Evolutionary conservation across 495 filamentous ascomycete species (phyloP).

Genomic region (Hypomontagnella monticulosa): DNA sequence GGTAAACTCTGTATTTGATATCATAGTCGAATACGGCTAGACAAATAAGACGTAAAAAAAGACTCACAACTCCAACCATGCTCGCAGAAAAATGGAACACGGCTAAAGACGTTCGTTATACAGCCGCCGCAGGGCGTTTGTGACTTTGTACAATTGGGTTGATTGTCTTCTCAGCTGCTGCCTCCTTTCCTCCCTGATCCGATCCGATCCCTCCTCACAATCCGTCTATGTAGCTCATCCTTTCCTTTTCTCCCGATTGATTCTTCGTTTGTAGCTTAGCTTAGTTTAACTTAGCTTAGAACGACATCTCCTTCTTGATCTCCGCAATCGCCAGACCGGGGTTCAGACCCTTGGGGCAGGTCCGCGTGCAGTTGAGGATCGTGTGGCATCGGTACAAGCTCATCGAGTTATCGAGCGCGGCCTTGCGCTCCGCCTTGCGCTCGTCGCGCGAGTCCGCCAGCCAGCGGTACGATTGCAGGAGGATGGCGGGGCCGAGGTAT

Average conservation of each 20-base stretch:
- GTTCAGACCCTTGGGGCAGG: conserved; percentile 98
- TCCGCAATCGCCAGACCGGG: conserved; percentile 92
- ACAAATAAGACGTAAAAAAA: conserved; percentile 3
- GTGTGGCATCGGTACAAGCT: conserved; percentile 98
- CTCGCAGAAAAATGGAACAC: conserved; percentile 41
- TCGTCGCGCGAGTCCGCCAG: conserved; percentile 92
- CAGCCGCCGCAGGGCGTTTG: conserved; percentile 22
- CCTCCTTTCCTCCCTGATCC: conserved; percentile 7
- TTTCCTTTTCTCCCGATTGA: neutral
- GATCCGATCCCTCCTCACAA: conserved; percentile 5
- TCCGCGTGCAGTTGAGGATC: conserved; percentile 96
- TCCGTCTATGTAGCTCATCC: neutral
- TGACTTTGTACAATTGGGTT: conserved; percentile 41
- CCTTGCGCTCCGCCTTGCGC: conserved; percentile 84
- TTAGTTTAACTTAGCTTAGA: too few species aligned
- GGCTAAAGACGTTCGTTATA: conserved; percentile 32
- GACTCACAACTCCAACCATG: conserved; percentile 48
- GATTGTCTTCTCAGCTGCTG: neutral
- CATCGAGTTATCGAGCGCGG: conserved; percentile 96
- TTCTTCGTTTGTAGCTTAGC: neutral
- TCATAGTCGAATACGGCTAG: conserved; percentile 10
- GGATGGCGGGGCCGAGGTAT: conserved; percentile 95
- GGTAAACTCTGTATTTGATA: conserved; percentile 30
- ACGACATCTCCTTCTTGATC: conserved; percentile 97
- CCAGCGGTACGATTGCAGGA: conserved; percentile 97